Percentiles rank a stretch among this genome's conserved stretches.
Conservation (phyloP, 495 filamentous ascomycete species). For the Parmelia sp. region DNA sequence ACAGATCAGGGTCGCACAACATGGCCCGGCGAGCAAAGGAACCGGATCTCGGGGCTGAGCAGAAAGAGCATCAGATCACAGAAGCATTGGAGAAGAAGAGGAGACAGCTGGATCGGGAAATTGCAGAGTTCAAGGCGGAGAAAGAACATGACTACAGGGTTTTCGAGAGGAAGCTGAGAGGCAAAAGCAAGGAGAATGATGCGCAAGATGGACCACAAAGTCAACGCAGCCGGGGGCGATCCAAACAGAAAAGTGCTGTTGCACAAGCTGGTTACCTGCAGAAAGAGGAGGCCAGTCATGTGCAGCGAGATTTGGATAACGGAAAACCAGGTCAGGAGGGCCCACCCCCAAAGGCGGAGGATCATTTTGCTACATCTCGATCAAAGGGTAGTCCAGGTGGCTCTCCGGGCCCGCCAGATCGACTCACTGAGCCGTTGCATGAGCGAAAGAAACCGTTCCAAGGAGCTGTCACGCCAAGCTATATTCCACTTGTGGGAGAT, state of each 20-base stretch:
- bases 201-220: not conserved
- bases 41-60: not conserved
- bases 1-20: not conserved
- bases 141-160: slow-evolving; percentile 28
- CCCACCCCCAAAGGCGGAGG: not conserved
- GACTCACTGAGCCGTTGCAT: slow-evolving; percentile 30
- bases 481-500: slow-evolving; percentile 44
- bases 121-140: slow-evolving; percentile 26
- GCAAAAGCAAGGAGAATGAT: not conserved
- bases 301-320: not conserved
- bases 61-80: slow-evolving; percentile 1
- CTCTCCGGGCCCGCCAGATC: slow-evolving; percentile 11
- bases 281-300: slow-evolving; percentile 5
- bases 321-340: not conserved
- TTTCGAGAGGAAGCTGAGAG: slow-evolving; percentile 25
- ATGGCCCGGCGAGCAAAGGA: slow-evolving; percentile 1
- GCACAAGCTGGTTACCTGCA: not conserved
- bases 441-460: slow-evolving; percentile 52
- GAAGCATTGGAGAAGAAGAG: slow-evolving; percentile 25
- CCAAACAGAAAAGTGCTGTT: not conserved
- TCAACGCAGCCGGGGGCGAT: not conserved
- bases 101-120: slow-evolving; percentile 29
- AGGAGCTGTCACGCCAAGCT: slow-evolving; percentile 54
- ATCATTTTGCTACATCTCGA: not conserved
- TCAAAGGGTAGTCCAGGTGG: slow-evolving; percentile 2